Evolutionary conservation across 2,329 filamentous ascomycete genomes (phyloP), one percentile per base, ranked within the genome.

Genomic region (Teratosphaeriaceae sp.): DNA sequence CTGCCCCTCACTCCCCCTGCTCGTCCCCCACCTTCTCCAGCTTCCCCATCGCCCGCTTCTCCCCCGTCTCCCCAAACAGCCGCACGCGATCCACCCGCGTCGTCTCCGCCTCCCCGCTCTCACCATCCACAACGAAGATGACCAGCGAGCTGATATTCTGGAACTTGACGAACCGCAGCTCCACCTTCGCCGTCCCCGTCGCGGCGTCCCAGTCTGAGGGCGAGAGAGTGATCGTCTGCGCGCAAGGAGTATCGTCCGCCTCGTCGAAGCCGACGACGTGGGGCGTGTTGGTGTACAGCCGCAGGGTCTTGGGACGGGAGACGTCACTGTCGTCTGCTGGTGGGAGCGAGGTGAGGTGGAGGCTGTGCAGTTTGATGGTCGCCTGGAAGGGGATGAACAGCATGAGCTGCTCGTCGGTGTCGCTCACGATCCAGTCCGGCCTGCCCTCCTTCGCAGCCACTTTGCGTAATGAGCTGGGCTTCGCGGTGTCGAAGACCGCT

Each of bases 371-470:
- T 72, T 97, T 98, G 52, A 95, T 64, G 37, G 81, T 86, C 23
- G 84, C 80, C 64, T 89, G 84, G 69, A 98, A 95, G 1, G 92
- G 90, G 44, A 94, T 75, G 66, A 83, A 97, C 36, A 98, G 76
- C 76, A 97, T 85, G 49, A 98, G 72, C 72, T 98, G 92, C 69
- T 97, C 89, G 61, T 98, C 92, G 26, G 90, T 94, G 61, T 96
- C 90, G 65, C 88, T 96, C 72, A 96, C 87, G 18, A 97, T 82
- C 83, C 86, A 97, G 66, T 98, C 90, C 60, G 67, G 65, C 53
- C n/a, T n/a, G 21, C 63, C 64, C 24, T 70, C 67, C 8, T 67
- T 64, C 15, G 63, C 66, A 59, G 80, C 80, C 43, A 69, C 75
- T 38, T 38, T 45, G 29, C 63, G 67, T 43, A 89, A 65, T 1